A percentile compares a stretch with the other conserved stretches of the same genome.
phyloP scores from a whole-genome alignment of 176 grass and related monocot genomes.

The Tuctoria greenei region DNA sequence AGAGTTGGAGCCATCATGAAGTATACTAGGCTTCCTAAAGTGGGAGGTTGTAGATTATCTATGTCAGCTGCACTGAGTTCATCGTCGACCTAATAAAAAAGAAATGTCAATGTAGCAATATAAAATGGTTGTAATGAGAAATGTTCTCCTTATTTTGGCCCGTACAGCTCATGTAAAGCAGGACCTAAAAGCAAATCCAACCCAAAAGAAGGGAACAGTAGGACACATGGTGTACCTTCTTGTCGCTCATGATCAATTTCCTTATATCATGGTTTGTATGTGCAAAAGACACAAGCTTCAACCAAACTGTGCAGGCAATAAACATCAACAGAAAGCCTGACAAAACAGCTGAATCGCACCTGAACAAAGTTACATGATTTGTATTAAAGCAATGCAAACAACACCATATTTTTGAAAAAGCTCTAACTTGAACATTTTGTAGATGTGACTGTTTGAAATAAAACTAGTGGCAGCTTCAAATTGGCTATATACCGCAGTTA shows the following conservation, averaged over 20 bases:
- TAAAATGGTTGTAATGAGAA: not conserved
- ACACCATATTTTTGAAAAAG: not conserved
- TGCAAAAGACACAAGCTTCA: constrained; percentile 95
- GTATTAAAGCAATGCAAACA: constrained; percentile 23
- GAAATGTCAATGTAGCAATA: constrained; percentile 26
- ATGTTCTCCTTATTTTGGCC: not conserved
- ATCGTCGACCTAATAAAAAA: constrained; percentile 41
- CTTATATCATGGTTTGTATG: constrained; percentile 98
- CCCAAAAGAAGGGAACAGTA: constrained; percentile 20
- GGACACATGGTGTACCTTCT: constrained; percentile 57
- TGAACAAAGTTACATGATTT: constrained; percentile 39
- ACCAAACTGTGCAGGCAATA: constrained; percentile 80
- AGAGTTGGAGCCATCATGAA: constrained; percentile 96
- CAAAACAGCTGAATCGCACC: constrained; percentile 94
- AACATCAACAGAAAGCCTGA: constrained; percentile 92
- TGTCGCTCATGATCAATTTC: constrained; percentile 47
- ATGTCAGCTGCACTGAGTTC: constrained; percentile 40
- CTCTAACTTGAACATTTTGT: not conserved
- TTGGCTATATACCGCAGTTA: constrained; percentile 12
- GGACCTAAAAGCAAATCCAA: not conserved
- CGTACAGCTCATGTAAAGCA: not conserved
- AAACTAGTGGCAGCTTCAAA: constrained; percentile 14
- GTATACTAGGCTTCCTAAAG: constrained; percentile 66
- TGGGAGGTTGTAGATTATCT: constrained; percentile 65
- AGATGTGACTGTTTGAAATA: not conserved